A percentile compares a stretch with the other conserved stretches of the same genome.
Conservation (phyloP, 306 rosid genomes). For the Delonix regia region DNA sequence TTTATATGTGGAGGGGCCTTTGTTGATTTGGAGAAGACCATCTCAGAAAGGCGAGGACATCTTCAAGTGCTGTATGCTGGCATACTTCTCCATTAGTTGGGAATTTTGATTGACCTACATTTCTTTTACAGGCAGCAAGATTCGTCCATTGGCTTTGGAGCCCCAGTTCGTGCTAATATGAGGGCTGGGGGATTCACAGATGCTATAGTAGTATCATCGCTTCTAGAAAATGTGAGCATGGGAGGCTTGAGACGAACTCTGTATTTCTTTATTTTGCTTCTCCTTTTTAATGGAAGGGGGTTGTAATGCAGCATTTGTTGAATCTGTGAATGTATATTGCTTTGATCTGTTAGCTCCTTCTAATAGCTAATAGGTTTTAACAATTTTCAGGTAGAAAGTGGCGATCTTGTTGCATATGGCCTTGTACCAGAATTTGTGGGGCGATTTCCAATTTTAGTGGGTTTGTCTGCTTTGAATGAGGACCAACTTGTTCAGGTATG, state of each 20-base stretch:
- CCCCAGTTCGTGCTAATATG: constrained; percentile 70
- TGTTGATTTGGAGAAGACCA: constrained; percentile 72
- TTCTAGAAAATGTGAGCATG: constrained; percentile 71
- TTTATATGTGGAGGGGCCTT: constrained; percentile 83
- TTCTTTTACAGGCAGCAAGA: constrained; percentile 59
- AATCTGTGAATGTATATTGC: constrained; percentile 10
- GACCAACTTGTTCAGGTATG: constrained; percentile 71
- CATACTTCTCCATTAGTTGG: constrained; percentile 5
- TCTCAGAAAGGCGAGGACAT: constrained; percentile 63
- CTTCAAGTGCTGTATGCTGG: constrained; percentile 16
- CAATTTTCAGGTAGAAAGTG: constrained; percentile 68
- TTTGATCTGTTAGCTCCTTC: constrained; percentile 25
- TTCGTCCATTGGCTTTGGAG: constrained; percentile 87
- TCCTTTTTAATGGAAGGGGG: background rate
- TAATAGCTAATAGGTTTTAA: constrained; percentile 28
- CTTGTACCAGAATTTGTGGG: constrained; percentile 81
- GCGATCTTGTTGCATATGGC: constrained; percentile 70
- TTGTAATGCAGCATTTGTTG: background rate
- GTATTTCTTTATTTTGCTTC: constrained; percentile 7
- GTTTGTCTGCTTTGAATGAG: constrained; percentile 68
- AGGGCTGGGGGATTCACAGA: constrained; percentile 50
- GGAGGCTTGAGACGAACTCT: constrained; percentile 17
- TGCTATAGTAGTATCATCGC: constrained; percentile 56
- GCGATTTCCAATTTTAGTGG: constrained; percentile 69
- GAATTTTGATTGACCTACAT: background rate